Evolutionary conservation across 164 flowering plant species (phyloP).

Genomic region (Kingdonia uniflora): DNA sequence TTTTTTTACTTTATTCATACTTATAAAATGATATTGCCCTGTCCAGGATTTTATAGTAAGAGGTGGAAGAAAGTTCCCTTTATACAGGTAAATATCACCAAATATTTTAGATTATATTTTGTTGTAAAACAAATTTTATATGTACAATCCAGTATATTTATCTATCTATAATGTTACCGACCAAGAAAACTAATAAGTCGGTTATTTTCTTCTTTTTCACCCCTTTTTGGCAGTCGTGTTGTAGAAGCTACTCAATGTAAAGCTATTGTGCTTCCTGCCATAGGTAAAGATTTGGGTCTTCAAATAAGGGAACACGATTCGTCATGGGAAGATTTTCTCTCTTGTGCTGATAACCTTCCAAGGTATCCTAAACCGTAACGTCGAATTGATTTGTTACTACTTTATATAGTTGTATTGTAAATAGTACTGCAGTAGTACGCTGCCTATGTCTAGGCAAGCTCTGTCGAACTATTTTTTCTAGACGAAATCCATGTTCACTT

Average conservation of each 20-base stretch:
- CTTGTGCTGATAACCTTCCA: constrained; percentile 25
- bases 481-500: too few relatives aligned
- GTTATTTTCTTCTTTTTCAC: too few relatives aligned
- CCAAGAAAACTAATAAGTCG: too few relatives aligned
- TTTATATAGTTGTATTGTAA: too few relatives aligned
- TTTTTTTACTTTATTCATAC: not conserved
- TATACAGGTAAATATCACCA: constrained; percentile 54
- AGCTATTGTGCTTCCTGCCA: constrained; percentile 69
- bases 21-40: constrained; percentile 8
- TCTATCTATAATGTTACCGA: too few relatives aligned
- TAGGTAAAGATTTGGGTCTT: constrained; percentile 43
- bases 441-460: too few relatives aligned
- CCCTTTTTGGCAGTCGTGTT: constrained; percentile 53
- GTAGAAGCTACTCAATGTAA: constrained; percentile 52
- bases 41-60: constrained; percentile 78
- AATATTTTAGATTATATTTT: too few relatives aligned
- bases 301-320: constrained; percentile 60
- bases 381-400: too few relatives aligned
- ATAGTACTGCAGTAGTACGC: too few relatives aligned
- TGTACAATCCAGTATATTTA: too few relatives aligned
- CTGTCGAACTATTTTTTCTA: too few relatives aligned
- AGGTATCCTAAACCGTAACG: constrained; percentile 33
- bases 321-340: constrained; percentile 71
- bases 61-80: constrained; percentile 73
- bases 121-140: too few relatives aligned